Evolutionary conservation across 2,329 filamentous ascomycete species (phyloP).

Genomic region (Diaporthe vaccinii): DNA sequence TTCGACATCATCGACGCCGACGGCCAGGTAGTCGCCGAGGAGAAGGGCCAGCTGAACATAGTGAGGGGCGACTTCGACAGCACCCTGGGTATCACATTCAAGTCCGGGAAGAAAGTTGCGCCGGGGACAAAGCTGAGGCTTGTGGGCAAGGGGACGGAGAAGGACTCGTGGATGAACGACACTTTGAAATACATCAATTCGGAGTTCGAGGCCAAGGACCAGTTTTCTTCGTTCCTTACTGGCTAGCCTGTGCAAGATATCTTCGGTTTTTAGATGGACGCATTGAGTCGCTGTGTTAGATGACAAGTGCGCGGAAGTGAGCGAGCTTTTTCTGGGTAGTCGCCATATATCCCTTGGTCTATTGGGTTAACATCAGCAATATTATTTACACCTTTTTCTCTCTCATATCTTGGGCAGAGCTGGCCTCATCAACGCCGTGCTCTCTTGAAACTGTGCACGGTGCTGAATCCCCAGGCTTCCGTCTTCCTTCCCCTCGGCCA

Average conservation of each 20-base stretch:
- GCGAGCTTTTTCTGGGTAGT: neutral
- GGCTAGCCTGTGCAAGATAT: neutral
- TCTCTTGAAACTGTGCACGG: neutral
- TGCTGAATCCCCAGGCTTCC: neutral
- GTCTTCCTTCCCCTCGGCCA: neutral
- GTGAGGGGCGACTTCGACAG: slow-evolving; percentile 48
- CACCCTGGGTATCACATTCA: slow-evolving; percentile 43
- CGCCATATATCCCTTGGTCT: neutral
- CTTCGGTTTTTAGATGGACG: neutral
- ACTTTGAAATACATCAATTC: slow-evolving; percentile 41
- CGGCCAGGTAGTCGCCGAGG: slow-evolving; percentile 45
- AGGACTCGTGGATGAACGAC: slow-evolving; percentile 43
- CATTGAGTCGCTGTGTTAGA: neutral
- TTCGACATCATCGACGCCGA: slow-evolving; percentile 50
- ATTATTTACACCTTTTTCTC: neutral
- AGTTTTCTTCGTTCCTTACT: slow-evolving; percentile 26
- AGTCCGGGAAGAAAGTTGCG: slow-evolving; percentile 29
- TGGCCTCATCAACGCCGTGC: too few relatives aligned
- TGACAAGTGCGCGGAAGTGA: neutral
- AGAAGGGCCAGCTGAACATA: slow-evolving; percentile 50
- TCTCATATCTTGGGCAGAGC: neutral
- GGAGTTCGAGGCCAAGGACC: slow-evolving; percentile 29
- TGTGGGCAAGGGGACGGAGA: slow-evolving; percentile 40
- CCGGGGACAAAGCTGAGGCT: slow-evolving; percentile 33
- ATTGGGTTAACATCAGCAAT: neutral